Percentiles rank a stretch among this genome's conserved stretches.
phyloP scores from a whole-genome alignment of 441 rosid genomes.

The Biscutella laevigata region DNA sequence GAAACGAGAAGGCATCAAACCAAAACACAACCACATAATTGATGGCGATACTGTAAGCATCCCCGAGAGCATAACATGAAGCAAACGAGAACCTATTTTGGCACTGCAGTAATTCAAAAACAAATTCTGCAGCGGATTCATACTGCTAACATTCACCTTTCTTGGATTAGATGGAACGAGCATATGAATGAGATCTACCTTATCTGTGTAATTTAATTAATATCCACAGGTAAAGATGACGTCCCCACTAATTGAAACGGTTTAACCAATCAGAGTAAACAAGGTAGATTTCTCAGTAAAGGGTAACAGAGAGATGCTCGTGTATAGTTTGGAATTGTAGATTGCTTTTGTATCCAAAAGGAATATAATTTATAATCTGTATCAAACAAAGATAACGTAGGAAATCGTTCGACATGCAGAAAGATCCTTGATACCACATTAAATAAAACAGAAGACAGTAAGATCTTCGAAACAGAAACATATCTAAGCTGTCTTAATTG shows the following conservation, averaged over 20 bases:
- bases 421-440: neutral
- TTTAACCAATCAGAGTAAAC: neutral
- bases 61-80: neutral
- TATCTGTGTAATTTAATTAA: neutral
- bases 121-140: neutral
- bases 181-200: neutral
- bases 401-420: neutral
- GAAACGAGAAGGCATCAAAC: neutral
- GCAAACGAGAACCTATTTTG: neutral
- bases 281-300: neutral
- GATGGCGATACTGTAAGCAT: neutral
- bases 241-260: neutral
- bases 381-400: neutral
- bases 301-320: neutral
- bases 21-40: neutral
- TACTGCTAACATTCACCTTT: neutral
- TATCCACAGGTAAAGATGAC: neutral
- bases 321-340: neutral
- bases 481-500: neutral
- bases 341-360: neutral
- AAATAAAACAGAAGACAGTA: too few species aligned
- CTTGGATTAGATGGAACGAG: slow-evolving; percentile 1
- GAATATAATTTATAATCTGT: neutral
- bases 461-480: too few species aligned
- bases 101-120: neutral